Percentiles rank a stretch among this genome's conserved stretches.
These are phyloP conservation scores for Hansfordia pulvinata DNA, from an alignment of 2,329 filamentous ascomycete species.

Conservation along the genomic window DNA sequence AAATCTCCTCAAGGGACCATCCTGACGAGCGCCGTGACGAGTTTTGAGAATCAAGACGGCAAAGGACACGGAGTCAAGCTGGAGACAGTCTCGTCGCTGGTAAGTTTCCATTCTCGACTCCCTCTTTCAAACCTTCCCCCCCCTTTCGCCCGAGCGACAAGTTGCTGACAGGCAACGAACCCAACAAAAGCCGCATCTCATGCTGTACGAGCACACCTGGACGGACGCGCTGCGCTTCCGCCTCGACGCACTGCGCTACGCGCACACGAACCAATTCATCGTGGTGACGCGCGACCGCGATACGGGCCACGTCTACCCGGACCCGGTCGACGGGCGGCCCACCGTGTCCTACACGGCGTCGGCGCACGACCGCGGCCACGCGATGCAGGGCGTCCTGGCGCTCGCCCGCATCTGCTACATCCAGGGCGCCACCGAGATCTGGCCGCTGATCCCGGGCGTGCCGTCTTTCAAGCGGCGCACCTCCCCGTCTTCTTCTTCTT, in stretches of 20 bases:
- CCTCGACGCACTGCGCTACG: slow-evolving; percentile 51
- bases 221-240: slow-evolving; percentile 58
- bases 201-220: slow-evolving; percentile 54
- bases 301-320: slow-evolving; percentile 58
- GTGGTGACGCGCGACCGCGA: slow-evolving; percentile 64
- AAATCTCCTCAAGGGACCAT: slow-evolving; percentile 46
- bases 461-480: slow-evolving; percentile 41
- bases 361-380: slow-evolving; percentile 56
- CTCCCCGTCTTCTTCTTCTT: neutral
- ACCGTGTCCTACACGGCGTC: slow-evolving; percentile 59
- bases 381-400: slow-evolving; percentile 58
- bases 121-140: neutral
- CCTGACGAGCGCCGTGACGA: slow-evolving; percentile 62
- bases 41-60: slow-evolving; percentile 70
- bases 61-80: slow-evolving; percentile 73
- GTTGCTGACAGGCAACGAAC: slow-evolving; percentile 2
- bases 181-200: slow-evolving; percentile 45
- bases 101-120: slow-evolving; percentile 15
- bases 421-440: slow-evolving; percentile 69
- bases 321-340: slow-evolving; percentile 50
- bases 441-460: slow-evolving; percentile 47
- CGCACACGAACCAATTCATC: slow-evolving; percentile 60
- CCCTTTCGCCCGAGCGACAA: neutral
- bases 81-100: slow-evolving; percentile 60
- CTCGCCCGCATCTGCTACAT: slow-evolving; percentile 67